phyloP scores from a whole-genome alignment of 2,329 filamentous ascomycete genomes.

The Verticillium albo-atrum region DNA sequence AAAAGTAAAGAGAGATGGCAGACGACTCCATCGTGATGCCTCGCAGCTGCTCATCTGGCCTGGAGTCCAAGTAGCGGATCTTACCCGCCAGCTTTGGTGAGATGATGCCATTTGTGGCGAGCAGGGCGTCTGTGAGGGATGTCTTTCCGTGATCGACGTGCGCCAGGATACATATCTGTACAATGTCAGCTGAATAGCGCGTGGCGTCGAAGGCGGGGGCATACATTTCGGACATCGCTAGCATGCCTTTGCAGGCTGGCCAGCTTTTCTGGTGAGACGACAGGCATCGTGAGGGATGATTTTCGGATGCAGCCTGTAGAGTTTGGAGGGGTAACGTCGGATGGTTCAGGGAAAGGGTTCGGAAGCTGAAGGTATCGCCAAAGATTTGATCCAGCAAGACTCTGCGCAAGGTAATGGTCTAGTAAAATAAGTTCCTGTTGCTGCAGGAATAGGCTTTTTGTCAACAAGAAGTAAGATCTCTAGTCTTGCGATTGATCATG shows the following conservation, averaged over 20 bases:
- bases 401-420: constrained; percentile 1
- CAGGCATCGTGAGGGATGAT: constrained; percentile 64
- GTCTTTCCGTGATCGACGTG: constrained; percentile 99
- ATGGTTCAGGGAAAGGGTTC: not conserved
- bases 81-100: constrained; percentile 96
- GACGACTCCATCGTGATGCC: constrained; percentile 99
- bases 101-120: constrained; percentile 99
- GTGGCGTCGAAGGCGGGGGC: constrained; percentile 17
- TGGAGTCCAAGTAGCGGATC: constrained; percentile 94
- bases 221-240: constrained; percentile 87
- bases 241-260: constrained; percentile 83
- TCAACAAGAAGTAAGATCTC: not conserved
- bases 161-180: constrained; percentile 86
- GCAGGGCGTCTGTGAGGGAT: constrained; percentile 89
- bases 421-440: constrained; percentile 6
- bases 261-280: constrained; percentile 86
- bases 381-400: not conserved
- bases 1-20: constrained; percentile 94
- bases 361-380: not conserved
- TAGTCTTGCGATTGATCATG: not conserved
- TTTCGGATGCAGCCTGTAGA: constrained; percentile 18
- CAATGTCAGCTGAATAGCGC: constrained; percentile 11
- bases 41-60: constrained; percentile 90
- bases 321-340: not conserved
- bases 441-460: not conserved